A percentile compares a stretch with the other conserved stretches of the same genome.
Evolutionary conservation across 2,329 filamentous ascomycete species (phyloP).

Genomic region (Sporothrix euskadiensis): DNA sequence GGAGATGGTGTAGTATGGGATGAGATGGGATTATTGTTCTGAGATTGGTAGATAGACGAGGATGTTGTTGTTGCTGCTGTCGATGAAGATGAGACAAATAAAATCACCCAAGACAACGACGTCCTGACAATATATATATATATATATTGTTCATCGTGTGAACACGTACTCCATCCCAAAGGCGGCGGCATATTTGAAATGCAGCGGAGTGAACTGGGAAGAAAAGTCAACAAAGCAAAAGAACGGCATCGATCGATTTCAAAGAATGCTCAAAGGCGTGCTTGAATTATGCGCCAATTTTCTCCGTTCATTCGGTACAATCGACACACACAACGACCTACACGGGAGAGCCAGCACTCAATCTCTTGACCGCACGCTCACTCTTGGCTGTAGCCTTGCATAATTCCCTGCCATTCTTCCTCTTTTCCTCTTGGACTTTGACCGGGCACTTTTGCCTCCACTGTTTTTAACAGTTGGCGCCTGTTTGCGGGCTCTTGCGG

Average conservation of each 20-base stretch:
- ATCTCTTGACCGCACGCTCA: neutral
- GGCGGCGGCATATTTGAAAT: neutral
- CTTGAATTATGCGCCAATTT: neutral
- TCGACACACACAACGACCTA: neutral
- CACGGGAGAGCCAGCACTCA: neutral
- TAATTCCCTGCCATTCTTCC: neutral
- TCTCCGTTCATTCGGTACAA: neutral
- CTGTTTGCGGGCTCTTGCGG: slow-evolving; percentile 1
- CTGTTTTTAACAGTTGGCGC: neutral
- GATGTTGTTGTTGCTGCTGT: neutral
- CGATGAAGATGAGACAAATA: neutral
- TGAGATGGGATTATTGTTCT: neutral
- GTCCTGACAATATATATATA: neutral
- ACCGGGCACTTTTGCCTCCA: neutral
- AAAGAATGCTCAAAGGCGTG: neutral
- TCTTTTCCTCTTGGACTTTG: too few species aligned
- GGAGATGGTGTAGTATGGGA: neutral
- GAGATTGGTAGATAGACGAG: neutral
- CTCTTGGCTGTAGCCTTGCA: neutral
- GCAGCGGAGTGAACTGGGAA: neutral
- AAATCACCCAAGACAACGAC: neutral
- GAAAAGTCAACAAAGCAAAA: neutral
- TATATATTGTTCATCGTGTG: neutral
- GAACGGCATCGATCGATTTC: neutral
- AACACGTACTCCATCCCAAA: neutral